Evolutionary conservation across 441 rosid species (phyloP).

Genomic region (Croton setiger): DNA sequence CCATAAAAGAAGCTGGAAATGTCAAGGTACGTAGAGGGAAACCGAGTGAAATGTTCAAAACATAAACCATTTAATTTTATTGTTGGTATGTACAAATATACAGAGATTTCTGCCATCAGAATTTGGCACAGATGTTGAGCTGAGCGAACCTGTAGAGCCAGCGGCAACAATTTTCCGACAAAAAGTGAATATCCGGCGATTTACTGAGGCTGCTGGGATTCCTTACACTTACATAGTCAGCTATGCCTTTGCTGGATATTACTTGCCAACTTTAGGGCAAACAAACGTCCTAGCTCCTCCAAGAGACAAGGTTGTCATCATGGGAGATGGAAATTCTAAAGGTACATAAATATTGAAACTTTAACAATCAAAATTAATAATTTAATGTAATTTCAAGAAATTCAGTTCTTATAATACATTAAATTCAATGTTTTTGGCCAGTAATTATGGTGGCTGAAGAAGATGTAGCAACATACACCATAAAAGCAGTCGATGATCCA

Average conservation of each 20-base stretch:
- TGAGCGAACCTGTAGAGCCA: neutral
- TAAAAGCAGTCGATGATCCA: constrained; percentile 58
- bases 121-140: neutral
- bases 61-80: too few relatives aligned
- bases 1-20: constrained; percentile 45
- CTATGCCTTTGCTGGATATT: neutral
- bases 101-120: neutral
- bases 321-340: constrained; percentile 59
- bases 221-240: neutral
- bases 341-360: constrained; percentile 24
- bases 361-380: too few relatives aligned
- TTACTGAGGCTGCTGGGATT: neutral
- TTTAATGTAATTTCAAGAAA: too few relatives aligned
- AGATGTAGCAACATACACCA: constrained; percentile 54
- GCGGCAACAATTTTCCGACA: neutral
- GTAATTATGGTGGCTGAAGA: constrained; percentile 52
- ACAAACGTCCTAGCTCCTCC: neutral
- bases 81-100: too few relatives aligned
- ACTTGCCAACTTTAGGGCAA: neutral
- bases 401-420: neutral
- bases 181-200: neutral
- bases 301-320: constrained; percentile 34
- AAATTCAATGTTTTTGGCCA: constrained; percentile 10
- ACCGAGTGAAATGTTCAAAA: too few relatives aligned
- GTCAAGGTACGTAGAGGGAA: constrained; percentile 26